Base-by-base conservation (phyloP, 1,139 yeast species). In the Taphrina wiesneri region DNA sequence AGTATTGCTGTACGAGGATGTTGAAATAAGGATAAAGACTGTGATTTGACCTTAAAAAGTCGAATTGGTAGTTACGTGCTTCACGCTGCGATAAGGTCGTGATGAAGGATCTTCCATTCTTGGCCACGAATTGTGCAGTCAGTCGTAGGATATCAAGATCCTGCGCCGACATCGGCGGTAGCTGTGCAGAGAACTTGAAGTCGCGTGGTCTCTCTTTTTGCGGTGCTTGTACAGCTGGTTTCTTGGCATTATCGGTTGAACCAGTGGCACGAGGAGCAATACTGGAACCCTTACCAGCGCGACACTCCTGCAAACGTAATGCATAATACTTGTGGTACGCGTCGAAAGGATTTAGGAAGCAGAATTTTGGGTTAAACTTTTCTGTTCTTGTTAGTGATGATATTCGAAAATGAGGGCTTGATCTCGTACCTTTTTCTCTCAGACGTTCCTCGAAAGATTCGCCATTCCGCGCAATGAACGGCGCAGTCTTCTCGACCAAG, bases 391-490 rank as follows among this genome's bases (percentile, higher is more conserved):
- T 52, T 13, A 52, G 45, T 28, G 6, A 2, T n/a, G 6, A 15
- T 51, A 3, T 19, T 15, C 25, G 15, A 15, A 2, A 2, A 3
- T n/a, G 13, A 2, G 2, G 7, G 1, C 6, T 15, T 5, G 39
- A 2, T 5, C 7, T 2, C 17, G 3, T 25, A 54, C 59, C 59
- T 45, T 60, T 77, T 53, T 78, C 77, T 34, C 76, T 77, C 63
- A 90, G 81, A 67, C 90, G 78, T 4, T 80, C 79, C 71, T 87
- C 95, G 75, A 90, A 88, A 15, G 71, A 67, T 1, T 62, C 39
- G 9, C 96, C 97, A 73, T 89, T 88, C 70, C 88, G 81, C 36
- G 78, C 72, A 11, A 91, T 90, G 73, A 87, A 90, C 2, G 79
- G 83, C 0, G 87, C 89, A 0, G 96, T 89, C 73, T 87, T 88